These are phyloP conservation scores for Scalesia atractyloides DNA, from an alignment of 129 eudicot species.

Conservation along the genomic window DNA sequence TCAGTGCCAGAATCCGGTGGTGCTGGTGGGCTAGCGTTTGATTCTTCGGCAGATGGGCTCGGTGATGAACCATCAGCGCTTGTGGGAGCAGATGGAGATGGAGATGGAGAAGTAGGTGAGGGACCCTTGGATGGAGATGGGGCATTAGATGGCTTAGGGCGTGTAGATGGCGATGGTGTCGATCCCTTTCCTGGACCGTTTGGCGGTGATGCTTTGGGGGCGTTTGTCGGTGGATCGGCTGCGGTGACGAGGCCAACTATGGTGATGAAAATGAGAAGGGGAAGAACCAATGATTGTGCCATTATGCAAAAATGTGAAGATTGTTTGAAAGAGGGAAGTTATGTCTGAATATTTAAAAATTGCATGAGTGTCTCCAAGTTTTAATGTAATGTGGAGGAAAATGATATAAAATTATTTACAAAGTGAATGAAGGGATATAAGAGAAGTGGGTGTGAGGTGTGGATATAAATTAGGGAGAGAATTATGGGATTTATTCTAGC, in stretches of 20 bases:
- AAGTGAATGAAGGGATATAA: constrained; percentile 13
- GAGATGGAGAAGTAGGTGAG: constrained; percentile 27
- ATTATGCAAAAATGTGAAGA: constrained; percentile 29
- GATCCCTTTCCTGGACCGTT: constrained; percentile 13
- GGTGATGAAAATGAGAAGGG: constrained; percentile 41
- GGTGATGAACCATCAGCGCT: constrained; percentile 33
- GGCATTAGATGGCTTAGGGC: constrained; percentile 8
- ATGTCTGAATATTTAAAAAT: neutral
- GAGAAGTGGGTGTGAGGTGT: constrained; percentile 28
- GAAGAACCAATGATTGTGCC: constrained; percentile 50
- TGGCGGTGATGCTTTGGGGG: constrained; percentile 33
- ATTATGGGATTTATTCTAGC: constrained; percentile 12
- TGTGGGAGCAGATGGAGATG: constrained; percentile 39
- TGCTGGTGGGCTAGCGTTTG: constrained; percentile 4
- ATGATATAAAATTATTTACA: constrained; percentile 11
- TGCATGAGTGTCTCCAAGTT: constrained; percentile 8
- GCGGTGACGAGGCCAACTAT: constrained; percentile 39
- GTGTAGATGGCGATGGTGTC: constrained; percentile 13
- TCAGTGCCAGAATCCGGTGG: neutral
- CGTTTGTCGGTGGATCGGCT: constrained; percentile 28
- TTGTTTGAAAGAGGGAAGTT: neutral
- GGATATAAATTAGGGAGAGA: constrained; percentile 37
- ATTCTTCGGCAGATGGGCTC: neutral
- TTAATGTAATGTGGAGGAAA: constrained; percentile 5
- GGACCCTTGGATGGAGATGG: constrained; percentile 22